These are phyloP conservation scores for Naganishia albida DNA, from an alignment of 1,284 basidiomycete genomes.

Conservation along the genomic window DNA sequence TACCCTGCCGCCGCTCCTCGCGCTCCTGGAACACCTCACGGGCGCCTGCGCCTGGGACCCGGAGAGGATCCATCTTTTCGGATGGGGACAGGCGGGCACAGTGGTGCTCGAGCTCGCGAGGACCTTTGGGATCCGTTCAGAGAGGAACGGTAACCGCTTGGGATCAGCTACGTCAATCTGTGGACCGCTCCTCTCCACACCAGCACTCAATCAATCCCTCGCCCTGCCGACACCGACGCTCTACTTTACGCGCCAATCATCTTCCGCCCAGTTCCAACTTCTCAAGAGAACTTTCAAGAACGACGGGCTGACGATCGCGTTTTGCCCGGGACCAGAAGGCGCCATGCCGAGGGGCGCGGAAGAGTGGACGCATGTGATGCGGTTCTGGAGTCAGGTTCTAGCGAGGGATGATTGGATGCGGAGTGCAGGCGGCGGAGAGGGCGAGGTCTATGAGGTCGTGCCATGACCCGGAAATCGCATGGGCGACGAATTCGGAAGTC, in stretches of 20 bases:
- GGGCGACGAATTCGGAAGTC: too few species aligned
- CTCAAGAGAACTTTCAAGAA: constrained; percentile 41
- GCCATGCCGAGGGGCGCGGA: constrained; percentile 74
- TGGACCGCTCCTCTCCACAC: constrained; percentile 73
- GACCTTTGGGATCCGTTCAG: constrained; percentile 36
- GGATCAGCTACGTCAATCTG: constrained; percentile 70
- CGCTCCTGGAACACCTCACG: constrained; percentile 63
- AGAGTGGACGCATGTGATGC: constrained; percentile 81
- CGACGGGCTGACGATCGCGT: constrained; percentile 49
- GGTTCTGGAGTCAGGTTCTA: constrained; percentile 77
- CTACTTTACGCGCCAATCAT: constrained; percentile 59
- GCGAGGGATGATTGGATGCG: constrained; percentile 54
- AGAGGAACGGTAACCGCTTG: constrained; percentile 44
- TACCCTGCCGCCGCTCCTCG: constrained; percentile 55
- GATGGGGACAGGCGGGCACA: constrained; percentile 85
- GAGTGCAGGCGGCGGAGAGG: constrained; percentile 56
- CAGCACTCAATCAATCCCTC: constrained; percentile 60
- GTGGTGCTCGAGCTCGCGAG: constrained; percentile 71
- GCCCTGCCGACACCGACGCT: constrained; percentile 62
- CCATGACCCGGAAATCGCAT: not conserved
- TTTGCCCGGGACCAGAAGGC: constrained; percentile 51
- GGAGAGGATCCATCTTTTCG: constrained; percentile 75
- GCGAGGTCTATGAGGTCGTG: constrained; percentile 72
- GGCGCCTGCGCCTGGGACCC: constrained; percentile 64
- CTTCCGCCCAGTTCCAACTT: not conserved